Evolutionary conservation across 768 basidiomycete species (phyloP).

Genomic region (Terana coerulea): DNA sequence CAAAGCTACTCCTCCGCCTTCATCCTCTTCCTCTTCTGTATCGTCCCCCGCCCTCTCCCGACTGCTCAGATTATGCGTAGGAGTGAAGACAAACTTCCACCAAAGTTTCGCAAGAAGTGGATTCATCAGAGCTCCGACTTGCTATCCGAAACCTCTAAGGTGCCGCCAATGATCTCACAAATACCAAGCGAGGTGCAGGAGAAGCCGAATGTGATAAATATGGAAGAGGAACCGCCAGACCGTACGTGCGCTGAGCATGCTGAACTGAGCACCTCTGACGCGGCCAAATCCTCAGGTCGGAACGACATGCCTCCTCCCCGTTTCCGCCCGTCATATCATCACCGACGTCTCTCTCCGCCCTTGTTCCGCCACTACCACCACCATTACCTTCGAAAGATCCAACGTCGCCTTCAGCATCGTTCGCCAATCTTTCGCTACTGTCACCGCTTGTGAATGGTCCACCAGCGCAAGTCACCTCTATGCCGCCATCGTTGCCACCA

Average conservation of each 20-base stretch:
- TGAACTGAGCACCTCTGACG: neutral
- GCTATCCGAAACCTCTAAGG: slow-evolving; percentile 22
- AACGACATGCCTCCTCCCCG: slow-evolving; percentile 49
- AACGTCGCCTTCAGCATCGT: slow-evolving; percentile 44
- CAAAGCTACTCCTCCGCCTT: neutral
- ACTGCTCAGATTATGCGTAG: slow-evolving; percentile 3
- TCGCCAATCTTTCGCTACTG: slow-evolving; percentile 50
- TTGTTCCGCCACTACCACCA: neutral
- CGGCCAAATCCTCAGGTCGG: slow-evolving; percentile 24
- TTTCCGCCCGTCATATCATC: slow-evolving; percentile 34
- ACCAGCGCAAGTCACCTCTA: no score
- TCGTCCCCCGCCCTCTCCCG: neutral
- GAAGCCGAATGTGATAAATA: neutral
- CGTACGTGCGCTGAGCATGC: neutral
- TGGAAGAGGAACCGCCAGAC: neutral
- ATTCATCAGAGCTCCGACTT: slow-evolving; percentile 22
- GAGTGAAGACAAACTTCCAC: slow-evolving; percentile 44
- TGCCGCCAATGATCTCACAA: neutral
- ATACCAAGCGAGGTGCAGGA: neutral
- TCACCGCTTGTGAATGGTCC: slow-evolving; percentile 26
- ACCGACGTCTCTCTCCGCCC: neutral
- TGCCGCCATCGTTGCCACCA: no score
- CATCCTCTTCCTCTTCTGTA: neutral
- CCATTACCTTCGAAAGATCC: slow-evolving; percentile 4
- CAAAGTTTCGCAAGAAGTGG: slow-evolving; percentile 58